Evolutionary conservation across 2,329 filamentous ascomycete species (phyloP).

Genomic region (Phyllosticta paracitricarpa): DNA sequence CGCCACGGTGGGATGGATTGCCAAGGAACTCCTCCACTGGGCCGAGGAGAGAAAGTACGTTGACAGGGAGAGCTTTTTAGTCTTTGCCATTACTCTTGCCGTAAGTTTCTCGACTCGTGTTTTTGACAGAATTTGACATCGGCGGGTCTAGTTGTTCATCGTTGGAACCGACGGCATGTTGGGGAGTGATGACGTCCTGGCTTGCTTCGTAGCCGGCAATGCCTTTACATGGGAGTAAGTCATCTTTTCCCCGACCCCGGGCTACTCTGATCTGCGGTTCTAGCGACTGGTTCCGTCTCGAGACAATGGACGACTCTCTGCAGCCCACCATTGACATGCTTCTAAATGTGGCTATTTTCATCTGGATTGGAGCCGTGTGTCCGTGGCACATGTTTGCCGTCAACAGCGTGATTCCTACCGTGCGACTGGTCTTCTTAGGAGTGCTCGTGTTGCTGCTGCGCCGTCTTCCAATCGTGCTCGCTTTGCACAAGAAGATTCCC

Average conservation of each 20-base stretch:
- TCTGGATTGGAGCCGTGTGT: constrained; percentile 81
- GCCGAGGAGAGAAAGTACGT: constrained; percentile 73
- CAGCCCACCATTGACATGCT: constrained; percentile 94
- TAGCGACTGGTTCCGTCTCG: constrained; percentile 78
- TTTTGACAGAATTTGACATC: not conserved
- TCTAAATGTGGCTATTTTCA: constrained; percentile 77
- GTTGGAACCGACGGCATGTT: constrained; percentile 79
- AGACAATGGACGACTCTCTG: constrained; percentile 83
- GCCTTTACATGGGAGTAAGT: constrained; percentile 74
- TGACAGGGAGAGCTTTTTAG: constrained; percentile 77
- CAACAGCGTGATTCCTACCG: constrained; percentile 62
- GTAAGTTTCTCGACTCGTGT: constrained; percentile 32
- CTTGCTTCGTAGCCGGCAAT: constrained; percentile 88
- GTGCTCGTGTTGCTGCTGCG: constrained; percentile 68
- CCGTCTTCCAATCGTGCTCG: constrained; percentile 66
- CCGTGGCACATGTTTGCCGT: constrained; percentile 64
- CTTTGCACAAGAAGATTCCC: constrained; percentile 63
- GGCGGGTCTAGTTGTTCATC: constrained; percentile 55
- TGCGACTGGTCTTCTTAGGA: constrained; percentile 62
- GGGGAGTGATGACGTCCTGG: constrained; percentile 80
- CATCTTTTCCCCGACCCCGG: not conserved
- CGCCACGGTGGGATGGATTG: constrained; percentile 65
- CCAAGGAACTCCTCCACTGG: constrained; percentile 73
- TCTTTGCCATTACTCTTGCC: constrained; percentile 75
- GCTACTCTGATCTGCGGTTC: constrained; percentile 2